Conservation (phyloP, 805 yeast species). For the Myxozyma neotropica region DNA sequence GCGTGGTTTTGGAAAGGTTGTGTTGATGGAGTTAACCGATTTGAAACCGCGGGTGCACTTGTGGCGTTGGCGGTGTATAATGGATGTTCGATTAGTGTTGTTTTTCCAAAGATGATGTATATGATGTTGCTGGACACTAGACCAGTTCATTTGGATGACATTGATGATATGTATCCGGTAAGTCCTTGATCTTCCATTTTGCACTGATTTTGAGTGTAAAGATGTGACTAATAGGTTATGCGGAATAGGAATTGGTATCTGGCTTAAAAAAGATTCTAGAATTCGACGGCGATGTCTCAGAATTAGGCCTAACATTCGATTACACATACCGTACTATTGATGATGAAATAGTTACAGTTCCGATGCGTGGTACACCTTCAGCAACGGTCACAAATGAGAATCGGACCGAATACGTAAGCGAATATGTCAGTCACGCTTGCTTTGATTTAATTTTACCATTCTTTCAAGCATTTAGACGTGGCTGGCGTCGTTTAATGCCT, state of each 20-base stretch:
- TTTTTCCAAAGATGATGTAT: conserved; percentile 38
- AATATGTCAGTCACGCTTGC: conserved; percentile 21
- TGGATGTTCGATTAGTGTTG: conserved; percentile 38
- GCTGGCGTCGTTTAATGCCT: conserved; percentile 34
- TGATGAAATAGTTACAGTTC: conserved; percentile 4
- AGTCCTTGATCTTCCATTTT: neutral
- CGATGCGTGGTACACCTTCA: conserved; percentile 8
- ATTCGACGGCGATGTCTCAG: conserved; percentile 19
- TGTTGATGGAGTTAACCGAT: conserved; percentile 29
- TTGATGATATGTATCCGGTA: conserved; percentile 36
- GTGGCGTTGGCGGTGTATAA: conserved; percentile 41
- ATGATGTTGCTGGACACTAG: conserved; percentile 11
- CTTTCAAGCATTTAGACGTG: conserved; percentile 35
- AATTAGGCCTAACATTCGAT: conserved; percentile 32
- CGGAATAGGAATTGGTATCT: conserved; percentile 10
- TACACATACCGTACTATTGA: conserved; percentile 26
- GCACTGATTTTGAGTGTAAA: neutral
- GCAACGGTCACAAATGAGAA: conserved; percentile 29
- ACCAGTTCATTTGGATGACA: conserved; percentile 16
- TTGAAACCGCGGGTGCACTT: conserved; percentile 37
- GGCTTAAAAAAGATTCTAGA: conserved; percentile 23
- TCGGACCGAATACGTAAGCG: conserved; percentile 22
- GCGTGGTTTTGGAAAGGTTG: conserved; percentile 38
- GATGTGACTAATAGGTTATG: no score
- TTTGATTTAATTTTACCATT: conserved; percentile 19